Evolutionary conservation across 176 grass and related monocot species (phyloP).

Genomic region (Typha latifolia): DNA sequence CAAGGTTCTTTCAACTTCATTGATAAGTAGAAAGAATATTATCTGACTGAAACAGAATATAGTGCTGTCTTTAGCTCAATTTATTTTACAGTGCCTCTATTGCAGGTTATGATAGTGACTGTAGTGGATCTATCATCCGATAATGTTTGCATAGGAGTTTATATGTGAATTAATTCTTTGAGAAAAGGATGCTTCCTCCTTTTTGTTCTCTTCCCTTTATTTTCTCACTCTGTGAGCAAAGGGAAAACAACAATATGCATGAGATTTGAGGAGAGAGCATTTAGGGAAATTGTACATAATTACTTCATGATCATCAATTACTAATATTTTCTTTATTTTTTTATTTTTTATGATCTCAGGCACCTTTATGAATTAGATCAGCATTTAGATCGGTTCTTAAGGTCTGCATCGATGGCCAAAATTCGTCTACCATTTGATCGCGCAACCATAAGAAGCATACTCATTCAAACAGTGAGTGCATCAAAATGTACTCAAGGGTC

Average conservation of each 20-base stretch:
- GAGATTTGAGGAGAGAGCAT: too few relatives aligned
- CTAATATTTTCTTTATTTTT: conserved; percentile 8
- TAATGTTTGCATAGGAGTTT: too few relatives aligned
- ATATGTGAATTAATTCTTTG: too few relatives aligned
- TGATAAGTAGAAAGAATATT: not conserved
- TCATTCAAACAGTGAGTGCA: conserved; percentile 58
- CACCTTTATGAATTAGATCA: conserved; percentile 92
- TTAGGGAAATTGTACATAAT: not conserved
- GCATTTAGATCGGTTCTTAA: conserved; percentile 68
- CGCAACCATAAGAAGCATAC: conserved; percentile 45
- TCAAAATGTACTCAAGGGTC: conserved; percentile 79
- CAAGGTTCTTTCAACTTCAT: not conserved
- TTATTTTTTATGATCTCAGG: conserved; percentile 29
- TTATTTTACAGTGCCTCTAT: too few relatives aligned
- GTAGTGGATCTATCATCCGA: too few relatives aligned
- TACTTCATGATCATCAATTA: not conserved
- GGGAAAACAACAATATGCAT: too few relatives aligned
- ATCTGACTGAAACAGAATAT: not conserved
- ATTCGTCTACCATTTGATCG: conserved; percentile 48
- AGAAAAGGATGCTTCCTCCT: too few relatives aligned
- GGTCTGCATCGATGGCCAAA: conserved; percentile 66
- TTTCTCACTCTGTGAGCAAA: too few relatives aligned
- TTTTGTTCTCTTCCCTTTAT: too few relatives aligned
- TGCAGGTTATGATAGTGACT: too few relatives aligned
- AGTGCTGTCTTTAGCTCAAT: not conserved